Evolutionary conservation across 108 stramenopile species (phyloP).

Genomic region (Skeletonema menzelii): DNA sequence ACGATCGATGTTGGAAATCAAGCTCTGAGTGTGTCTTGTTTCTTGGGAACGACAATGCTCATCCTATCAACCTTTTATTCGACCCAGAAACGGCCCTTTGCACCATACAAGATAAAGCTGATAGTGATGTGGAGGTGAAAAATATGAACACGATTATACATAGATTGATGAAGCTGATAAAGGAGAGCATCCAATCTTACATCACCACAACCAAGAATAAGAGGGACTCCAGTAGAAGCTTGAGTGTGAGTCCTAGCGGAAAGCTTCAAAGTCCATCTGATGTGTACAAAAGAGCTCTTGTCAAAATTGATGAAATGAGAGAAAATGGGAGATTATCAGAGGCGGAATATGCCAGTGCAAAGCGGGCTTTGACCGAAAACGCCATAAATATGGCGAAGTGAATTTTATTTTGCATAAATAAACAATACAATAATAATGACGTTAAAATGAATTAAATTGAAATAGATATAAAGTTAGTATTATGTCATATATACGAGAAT

Average conservation of each 20-base stretch:
- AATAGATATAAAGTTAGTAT: not conserved
- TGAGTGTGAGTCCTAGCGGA: slow-evolving; percentile 12
- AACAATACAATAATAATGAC: not conserved
- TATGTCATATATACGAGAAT: not conserved
- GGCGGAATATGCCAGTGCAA: slow-evolving; percentile 22
- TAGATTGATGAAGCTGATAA: slow-evolving; percentile 18
- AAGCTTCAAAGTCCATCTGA: slow-evolving; percentile 18
- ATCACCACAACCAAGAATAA: not conserved
- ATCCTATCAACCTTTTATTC: slow-evolving; percentile 13
- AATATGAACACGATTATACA: slow-evolving; percentile 27
- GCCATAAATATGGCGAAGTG: slow-evolving; percentile 9
- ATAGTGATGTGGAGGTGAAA: slow-evolving; percentile 10
- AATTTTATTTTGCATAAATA: not conserved
- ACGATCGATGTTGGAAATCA: slow-evolving; percentile 13
- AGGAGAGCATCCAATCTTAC: slow-evolving; percentile 18
- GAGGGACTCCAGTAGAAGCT: not conserved
- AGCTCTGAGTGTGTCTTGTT: slow-evolving; percentile 16
- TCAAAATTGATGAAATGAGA: slow-evolving; percentile 33
- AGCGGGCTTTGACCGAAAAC: slow-evolving; percentile 15
- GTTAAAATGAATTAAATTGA: not conserved
- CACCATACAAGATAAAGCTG: slow-evolving; percentile 1
- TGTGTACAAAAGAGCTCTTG: slow-evolving; percentile 28
- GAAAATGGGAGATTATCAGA: slow-evolving; percentile 16
- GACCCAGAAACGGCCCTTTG: slow-evolving; percentile 19
- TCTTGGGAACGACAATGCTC: not conserved